phyloP scores from a whole-genome alignment of 345 rosid species.

The Cochlearia excelsa region DNA sequence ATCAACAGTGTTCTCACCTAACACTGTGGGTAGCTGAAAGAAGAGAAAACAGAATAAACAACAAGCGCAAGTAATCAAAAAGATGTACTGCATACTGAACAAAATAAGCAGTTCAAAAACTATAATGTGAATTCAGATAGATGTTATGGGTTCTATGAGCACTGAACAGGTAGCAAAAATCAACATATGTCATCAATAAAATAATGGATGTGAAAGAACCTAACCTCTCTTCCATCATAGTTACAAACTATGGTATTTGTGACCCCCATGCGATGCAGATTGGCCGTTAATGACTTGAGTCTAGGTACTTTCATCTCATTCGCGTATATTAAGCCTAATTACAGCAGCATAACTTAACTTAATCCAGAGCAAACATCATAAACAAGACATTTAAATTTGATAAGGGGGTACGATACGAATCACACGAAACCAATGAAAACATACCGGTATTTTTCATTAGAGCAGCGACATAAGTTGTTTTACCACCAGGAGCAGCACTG shows the following conservation, averaged over 20 bases:
- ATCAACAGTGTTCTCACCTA: constrained; percentile 74
- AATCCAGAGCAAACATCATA: constrained; percentile 25
- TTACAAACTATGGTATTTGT: constrained; percentile 86
- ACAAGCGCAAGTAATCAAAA: not conserved
- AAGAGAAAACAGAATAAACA: constrained; percentile 1
- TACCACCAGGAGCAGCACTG: constrained; percentile 98
- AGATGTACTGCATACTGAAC: not conserved
- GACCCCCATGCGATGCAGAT: constrained; percentile 93
- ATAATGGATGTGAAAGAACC: constrained; percentile 27
- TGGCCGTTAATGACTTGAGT: constrained; percentile 82
- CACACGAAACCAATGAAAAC: constrained; percentile 3
- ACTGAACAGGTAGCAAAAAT: constrained; percentile 54
- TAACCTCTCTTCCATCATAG: constrained; percentile 95
- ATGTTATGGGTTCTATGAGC: too few species aligned
- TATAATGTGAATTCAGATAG: too few species aligned
- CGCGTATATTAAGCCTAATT: constrained; percentile 77
- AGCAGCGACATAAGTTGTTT: constrained; percentile 75
- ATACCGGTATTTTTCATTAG: constrained; percentile 84
- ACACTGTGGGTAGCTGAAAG: constrained; percentile 71
- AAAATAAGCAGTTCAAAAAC: not conserved
- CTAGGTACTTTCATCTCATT: constrained; percentile 83
- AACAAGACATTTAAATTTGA: constrained; percentile 14
- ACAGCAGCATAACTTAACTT: constrained; percentile 10
- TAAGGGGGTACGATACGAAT: not conserved
- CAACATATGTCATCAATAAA: constrained; percentile 42